Evolutionary conservation across 192 early-diverging fungal species (phyloP).

Genomic region (Backusella mclennaniae): DNA sequence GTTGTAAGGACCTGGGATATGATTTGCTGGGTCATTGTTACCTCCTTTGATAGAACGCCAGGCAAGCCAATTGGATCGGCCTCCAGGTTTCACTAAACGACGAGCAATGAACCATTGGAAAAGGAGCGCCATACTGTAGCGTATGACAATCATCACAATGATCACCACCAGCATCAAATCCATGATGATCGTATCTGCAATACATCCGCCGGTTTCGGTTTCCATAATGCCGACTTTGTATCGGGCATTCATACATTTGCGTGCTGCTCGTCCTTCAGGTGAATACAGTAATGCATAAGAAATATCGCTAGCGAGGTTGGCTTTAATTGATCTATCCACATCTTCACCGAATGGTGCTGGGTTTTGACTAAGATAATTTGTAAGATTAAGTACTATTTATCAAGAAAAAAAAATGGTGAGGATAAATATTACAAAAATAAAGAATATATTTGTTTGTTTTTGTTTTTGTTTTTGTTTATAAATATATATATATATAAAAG

Average conservation of each 20-base stretch:
- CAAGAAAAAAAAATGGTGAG: slow-evolving; percentile 10
- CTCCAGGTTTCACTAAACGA: slow-evolving; percentile 47
- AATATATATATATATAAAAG: not conserved
- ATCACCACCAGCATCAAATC: slow-evolving; percentile 55
- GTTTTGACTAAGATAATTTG: slow-evolving; percentile 15
- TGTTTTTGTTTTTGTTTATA: not conserved
- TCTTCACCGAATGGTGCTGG: slow-evolving; percentile 13
- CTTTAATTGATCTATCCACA: slow-evolving; percentile 9
- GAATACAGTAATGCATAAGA: slow-evolving; percentile 27
- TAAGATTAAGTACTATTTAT: slow-evolving; percentile 36
- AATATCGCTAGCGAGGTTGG: slow-evolving; percentile 18
- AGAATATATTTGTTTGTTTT: not conserved
- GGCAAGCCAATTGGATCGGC: slow-evolving; percentile 53
- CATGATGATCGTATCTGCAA: slow-evolving; percentile 56
- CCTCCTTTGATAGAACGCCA: slow-evolving; percentile 43
- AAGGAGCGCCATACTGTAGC: slow-evolving; percentile 60
- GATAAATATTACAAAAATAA: not conserved
- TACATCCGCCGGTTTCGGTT: slow-evolving; percentile 60
- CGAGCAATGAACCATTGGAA: slow-evolving; percentile 63
- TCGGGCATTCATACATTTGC: slow-evolving; percentile 43
- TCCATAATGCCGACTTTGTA: slow-evolving; percentile 54
- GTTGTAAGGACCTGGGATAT: slow-evolving; percentile 35
- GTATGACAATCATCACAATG: slow-evolving; percentile 55
- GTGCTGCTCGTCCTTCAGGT: slow-evolving; percentile 29
- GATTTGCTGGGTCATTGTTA: slow-evolving; percentile 32